Evolutionary conservation across 805 yeast species (phyloP), one percentile per base, ranked within the genome.

Genomic region (Lachancea thermotolerans): DNA sequence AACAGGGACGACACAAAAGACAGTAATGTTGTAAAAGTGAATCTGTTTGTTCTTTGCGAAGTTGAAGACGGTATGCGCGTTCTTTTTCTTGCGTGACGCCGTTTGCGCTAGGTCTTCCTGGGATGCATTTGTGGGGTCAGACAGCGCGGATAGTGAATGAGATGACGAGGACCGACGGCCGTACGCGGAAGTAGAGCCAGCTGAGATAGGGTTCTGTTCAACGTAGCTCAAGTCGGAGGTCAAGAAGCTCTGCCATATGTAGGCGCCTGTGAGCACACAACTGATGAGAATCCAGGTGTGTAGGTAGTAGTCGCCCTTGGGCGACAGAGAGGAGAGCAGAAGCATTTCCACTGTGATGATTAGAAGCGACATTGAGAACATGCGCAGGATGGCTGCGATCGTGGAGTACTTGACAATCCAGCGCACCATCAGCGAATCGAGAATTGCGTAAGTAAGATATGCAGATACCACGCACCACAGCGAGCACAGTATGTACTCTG

Each of bases 1-100:
- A 14, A 91, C 88, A 0, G 99, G 99, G n/a, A 91, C 96, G 35
- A 91, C 99, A 2, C 98, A 97, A 68, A 87, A 91, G 1, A 91
- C 97, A 0, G 85, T 88, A 41, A 93, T 85, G 54, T 85, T 86
- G 63, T 88, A 87, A 45, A 90, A 72, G 61, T 91, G 95, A 48
- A 90, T 85, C 31, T 89, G 82, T 44, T 96, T 73, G 35, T 58
- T 62, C 31, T 51, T 54, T 11, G 59, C 50, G 37, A 59, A 58
- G 37, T 51, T 55, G 45, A 56, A 51, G 10, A 44, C 49, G 27
- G 49, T 50, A 14, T 47, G 49, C 10, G 78, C 74, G 46, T 64
- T 66, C 52, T 69, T 49, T 38, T 45, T 49, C 35, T 44, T 49
- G 35, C 47, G 48, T 11, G 34, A 41, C 18, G 45, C 35, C 9